phyloP scores from a whole-genome alignment of 2,329 filamentous ascomycete species.

The Xylaria arbuscula region DNA sequence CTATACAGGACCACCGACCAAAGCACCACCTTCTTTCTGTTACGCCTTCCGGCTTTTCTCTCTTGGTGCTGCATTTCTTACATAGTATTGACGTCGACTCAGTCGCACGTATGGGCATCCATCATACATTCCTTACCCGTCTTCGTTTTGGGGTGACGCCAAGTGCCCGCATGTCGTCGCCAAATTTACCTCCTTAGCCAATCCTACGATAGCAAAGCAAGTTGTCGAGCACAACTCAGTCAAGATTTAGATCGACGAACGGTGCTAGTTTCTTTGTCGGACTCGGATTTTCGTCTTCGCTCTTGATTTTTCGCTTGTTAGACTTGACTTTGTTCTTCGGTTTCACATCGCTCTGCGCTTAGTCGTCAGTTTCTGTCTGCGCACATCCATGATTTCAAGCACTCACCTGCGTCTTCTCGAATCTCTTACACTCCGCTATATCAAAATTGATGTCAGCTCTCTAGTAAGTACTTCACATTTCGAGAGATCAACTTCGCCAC shows the following conservation, averaged over 20 bases:
- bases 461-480: not conserved
- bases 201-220: slow-evolving; percentile 2
- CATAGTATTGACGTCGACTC: not conserved
- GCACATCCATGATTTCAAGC: too few relatives aligned
- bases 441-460: not conserved
- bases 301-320: slow-evolving; percentile 42
- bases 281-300: slow-evolving; percentile 20
- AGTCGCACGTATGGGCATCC: not conserved
- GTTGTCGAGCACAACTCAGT: slow-evolving; percentile 39
- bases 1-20: not conserved
- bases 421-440: slow-evolving; percentile 45
- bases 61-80: not conserved
- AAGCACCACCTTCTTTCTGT: too few relatives aligned
- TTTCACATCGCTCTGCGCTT: slow-evolving; percentile 16
- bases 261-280: slow-evolving; percentile 32
- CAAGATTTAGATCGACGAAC: slow-evolving; percentile 32
- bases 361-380: slow-evolving; percentile 2
- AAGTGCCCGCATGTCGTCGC: not conserved
- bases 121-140: not conserved
- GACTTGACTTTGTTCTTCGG: slow-evolving; percentile 37
- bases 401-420: slow-evolving; percentile 46
- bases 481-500: not conserved
- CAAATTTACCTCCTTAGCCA: not conserved
- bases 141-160: not conserved
- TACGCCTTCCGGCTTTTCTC: too few relatives aligned